Base-by-base conservation (phyloP, 2,329 filamentous ascomycete genomes). In the Ceratocystis destructans region DNA sequence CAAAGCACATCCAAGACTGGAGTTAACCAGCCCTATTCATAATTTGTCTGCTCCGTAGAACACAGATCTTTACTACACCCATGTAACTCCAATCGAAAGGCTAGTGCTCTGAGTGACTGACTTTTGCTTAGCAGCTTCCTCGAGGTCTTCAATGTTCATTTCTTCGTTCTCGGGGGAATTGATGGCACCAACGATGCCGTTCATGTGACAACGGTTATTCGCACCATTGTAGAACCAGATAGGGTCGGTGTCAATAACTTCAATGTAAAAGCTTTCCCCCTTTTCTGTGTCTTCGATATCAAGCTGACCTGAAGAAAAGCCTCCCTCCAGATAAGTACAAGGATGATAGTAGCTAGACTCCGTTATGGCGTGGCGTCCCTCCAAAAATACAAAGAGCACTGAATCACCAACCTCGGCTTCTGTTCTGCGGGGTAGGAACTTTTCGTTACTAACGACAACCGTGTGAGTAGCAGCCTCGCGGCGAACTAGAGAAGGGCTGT, bases 321-420 rank as follows among this genome's bases (percentile, higher is more conserved):
- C 45, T 17, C 15, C 65, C 31, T 17, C 50, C 10, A 41, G 37
- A 46, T 41, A 68, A 45, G 48, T 59, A 73, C 79, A 80, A 20
- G 78, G 78, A 55, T 73, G 69, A 63, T 68, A 74, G 68, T 79
- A 79, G 71, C 70, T 74, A 55, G 76, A 77, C 71, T 78, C 73
- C 1, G 70, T 75, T 50, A 83, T 74, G 17, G 77, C 77, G 76
- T 83, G 81, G 73, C 79, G 80, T 66, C 70, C 71, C 8, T 80
- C 76, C 68, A 77, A 77, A 76, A 80, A 84, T 70, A 80, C 78
- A 75, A 79, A 84, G 74, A 83, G 80, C 67, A 84, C 72, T 2
- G 79, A 69, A 68, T 82, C 79, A 68, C 81, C 81, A 7, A 77
- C 66, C 10, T 74, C 72, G 20, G 81, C 82, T 2, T 76, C 76